These are phyloP conservation scores for Globisporangium heterothallicum DNA, from an alignment of 352 stramenopile genomes.

Conservation along the genomic window DNA sequence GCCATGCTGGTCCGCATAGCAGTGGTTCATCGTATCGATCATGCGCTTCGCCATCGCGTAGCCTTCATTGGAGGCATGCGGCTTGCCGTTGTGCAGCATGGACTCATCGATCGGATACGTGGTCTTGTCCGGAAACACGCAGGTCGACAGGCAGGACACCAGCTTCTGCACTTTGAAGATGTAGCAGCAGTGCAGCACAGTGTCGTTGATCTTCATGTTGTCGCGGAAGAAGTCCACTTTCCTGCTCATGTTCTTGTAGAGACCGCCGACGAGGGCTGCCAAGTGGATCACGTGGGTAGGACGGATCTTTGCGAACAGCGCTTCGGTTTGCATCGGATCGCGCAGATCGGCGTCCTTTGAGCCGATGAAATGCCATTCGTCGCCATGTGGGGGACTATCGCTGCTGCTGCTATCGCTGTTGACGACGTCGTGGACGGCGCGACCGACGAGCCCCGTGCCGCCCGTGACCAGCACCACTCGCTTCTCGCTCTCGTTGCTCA, in stretches of 20 bases:
- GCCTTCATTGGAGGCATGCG: constrained; percentile 83
- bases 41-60: constrained; percentile 98
- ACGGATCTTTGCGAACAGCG: constrained; percentile 91
- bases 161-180: constrained; percentile 89
- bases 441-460: constrained; percentile 92
- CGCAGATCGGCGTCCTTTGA: constrained; percentile 94
- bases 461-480: constrained; percentile 93
- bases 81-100: constrained; percentile 91
- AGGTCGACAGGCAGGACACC: constrained; percentile 97
- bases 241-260: constrained; percentile 78
- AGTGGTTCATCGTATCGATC: constrained; percentile 97
- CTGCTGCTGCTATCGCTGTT: constrained; percentile 4
- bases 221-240: constrained; percentile 98
- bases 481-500: constrained; percentile 1
- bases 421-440: constrained; percentile 66
- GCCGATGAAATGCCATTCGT: constrained; percentile 92
- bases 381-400: constrained; percentile 12
- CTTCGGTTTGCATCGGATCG: constrained; percentile 66
- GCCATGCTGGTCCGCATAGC: constrained; percentile 94
- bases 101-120: constrained; percentile 98
- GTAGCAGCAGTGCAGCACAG: constrained; percentile 95
- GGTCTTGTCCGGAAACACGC: constrained; percentile 98
- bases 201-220: constrained; percentile 99
- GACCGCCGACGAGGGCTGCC: constrained; percentile 91
- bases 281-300: constrained; percentile 98